Evolutionary conservation across 208 protist species (phyloP).

Genomic region (Trichomonas tenax): DNA sequence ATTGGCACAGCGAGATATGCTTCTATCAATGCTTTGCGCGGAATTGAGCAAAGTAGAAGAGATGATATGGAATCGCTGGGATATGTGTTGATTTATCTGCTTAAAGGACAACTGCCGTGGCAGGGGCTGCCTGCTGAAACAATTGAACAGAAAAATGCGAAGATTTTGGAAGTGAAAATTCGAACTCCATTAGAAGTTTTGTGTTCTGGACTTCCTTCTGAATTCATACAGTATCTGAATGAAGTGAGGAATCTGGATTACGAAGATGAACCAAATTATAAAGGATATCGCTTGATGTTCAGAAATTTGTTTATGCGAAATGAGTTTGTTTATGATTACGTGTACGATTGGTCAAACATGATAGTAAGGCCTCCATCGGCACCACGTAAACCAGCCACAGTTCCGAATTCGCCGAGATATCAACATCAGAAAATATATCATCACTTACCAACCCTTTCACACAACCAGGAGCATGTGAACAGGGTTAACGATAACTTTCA

Average conservation of each 20-base stretch:
- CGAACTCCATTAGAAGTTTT: neutral
- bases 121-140: slow-evolving; percentile 22
- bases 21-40: slow-evolving; percentile 21
- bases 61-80: slow-evolving; percentile 32
- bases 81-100: slow-evolving; percentile 32
- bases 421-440: no score
- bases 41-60: slow-evolving; percentile 24
- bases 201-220: slow-evolving; percentile 21
- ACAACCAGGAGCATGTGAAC: no score
- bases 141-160: neutral
- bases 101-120: slow-evolving; percentile 27
- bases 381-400: no score
- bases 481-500: no score
- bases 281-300: neutral
- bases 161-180: slow-evolving; percentile 23
- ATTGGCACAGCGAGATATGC: slow-evolving; percentile 30
- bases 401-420: no score
- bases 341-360: neutral
- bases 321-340: neutral
- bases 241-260: neutral
- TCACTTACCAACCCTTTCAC: no score
- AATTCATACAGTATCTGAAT: slow-evolving; percentile 13
- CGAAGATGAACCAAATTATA: slow-evolving; percentile 24
- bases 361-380: no score
- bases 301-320: neutral